Evolutionary conservation across 495 filamentous ascomycete genomes (phyloP), one percentile per base, ranked within the genome.

Genomic region (Penicillium paxilli): DNA sequence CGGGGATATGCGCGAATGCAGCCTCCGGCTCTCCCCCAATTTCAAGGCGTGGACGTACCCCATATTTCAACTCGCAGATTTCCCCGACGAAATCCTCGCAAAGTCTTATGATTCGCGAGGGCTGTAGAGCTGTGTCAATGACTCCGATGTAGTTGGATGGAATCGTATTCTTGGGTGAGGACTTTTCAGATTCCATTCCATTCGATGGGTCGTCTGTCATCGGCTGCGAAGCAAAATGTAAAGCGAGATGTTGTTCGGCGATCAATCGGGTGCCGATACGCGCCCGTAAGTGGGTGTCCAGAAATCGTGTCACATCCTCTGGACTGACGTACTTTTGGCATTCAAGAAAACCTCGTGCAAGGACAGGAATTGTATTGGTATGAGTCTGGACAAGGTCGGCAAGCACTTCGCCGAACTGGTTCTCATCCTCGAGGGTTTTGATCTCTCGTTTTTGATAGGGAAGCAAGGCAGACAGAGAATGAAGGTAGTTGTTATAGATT

Each of bases 11-110:
- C 12, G 94, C 91, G 61, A 98, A 93, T 0, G 81, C 82, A 11
- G 91, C 88, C 37, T 88, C 84, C 0, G 88, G 83, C 57, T 93
- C 83, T 24, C 93, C 94, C 53, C 91, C 86, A 58, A 98, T 89
- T 11, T 87, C 71, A 58, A 96, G 77, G 11, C 81, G 80, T 1
- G 94, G 94, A 0, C 94, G 83, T 2, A 96, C 88, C 16, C 94
- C 94, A 70, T 97, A 98, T 37, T 92, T 91, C 17, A 98, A 78
- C 73, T 98, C 94, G 73, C 93, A 97, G 57, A 97, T 96, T 58
- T 98, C 94, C 35, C 88, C 86, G 0, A 98, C 94, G 59, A 95
- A 94, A 52, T 86, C 83, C 49, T 91, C 91, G 68, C 93, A 97
- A 2, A 80, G 77, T 51, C 89, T 84, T 47, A 98, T 80, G 25